Conservation (phyloP, 2,329 filamentous ascomycete genomes). For the Alternaria longipes region DNA sequence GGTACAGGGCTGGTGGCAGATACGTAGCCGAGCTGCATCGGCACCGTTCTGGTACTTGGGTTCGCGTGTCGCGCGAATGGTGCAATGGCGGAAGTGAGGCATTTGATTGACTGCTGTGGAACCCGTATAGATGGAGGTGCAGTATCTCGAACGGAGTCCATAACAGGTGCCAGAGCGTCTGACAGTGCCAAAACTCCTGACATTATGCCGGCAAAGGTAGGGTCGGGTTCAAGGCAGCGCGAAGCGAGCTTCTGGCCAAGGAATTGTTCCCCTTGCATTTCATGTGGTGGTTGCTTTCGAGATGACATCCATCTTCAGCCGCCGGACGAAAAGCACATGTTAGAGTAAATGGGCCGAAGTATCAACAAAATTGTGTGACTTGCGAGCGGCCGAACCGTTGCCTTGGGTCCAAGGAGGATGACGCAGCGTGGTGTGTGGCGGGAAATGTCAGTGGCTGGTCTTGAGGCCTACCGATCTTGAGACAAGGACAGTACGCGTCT, state of each 20-base stretch:
- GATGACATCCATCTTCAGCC: conserved; percentile 19
- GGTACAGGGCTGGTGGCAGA: conserved; percentile 30
- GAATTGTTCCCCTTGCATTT: conserved; percentile 6
- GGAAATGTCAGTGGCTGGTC: conserved; percentile 18
- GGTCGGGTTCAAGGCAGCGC: not conserved
- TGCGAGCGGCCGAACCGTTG: conserved; percentile 24
- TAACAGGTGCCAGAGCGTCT: not conserved
- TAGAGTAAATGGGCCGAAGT: conserved; percentile 25
- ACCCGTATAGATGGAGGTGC: conserved; percentile 7
- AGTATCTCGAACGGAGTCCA: not conserved
- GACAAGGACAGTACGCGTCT: conserved; percentile 21
- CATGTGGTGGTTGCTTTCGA: conserved; percentile 11
- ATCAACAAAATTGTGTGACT: conserved; percentile 22
- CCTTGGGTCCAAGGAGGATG: conserved; percentile 18
- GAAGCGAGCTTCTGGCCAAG: not conserved
- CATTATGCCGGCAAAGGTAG: not conserved
- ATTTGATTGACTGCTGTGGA: conserved; percentile 17
- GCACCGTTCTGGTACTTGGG: conserved; percentile 36
- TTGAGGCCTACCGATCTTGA: conserved; percentile 32
- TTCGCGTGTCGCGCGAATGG: conserved; percentile 29
- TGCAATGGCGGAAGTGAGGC: conserved; percentile 32
- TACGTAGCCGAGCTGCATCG: conserved; percentile 34
- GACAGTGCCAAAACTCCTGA: not conserved
- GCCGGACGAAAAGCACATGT: conserved; percentile 18
- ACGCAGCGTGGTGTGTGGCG: conserved; percentile 7